These are phyloP conservation scores for Colletotrichum nymphaeae DNA, from an alignment of 2,329 filamentous ascomycete species.

Conservation along the genomic window DNA sequence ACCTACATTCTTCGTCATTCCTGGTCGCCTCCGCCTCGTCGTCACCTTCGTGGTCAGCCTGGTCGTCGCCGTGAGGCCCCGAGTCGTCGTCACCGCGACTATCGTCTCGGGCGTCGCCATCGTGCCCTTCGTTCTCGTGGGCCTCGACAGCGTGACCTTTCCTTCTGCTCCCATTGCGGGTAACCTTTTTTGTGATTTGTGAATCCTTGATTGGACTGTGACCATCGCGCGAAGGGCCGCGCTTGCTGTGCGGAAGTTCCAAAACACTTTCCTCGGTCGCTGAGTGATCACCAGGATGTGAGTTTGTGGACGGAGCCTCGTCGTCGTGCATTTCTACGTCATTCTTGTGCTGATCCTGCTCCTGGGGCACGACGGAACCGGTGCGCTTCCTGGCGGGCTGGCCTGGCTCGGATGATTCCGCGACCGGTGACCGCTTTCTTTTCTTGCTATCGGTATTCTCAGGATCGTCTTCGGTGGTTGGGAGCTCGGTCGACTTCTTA, in stretches of 20 bases:
- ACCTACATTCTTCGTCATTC: conserved; percentile 74
- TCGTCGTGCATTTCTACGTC: conserved; percentile 46
- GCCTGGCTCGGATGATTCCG: conserved; percentile 57
- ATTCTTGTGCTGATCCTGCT: conserved; percentile 47
- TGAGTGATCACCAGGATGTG: conserved; percentile 52
- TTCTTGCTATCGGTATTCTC: conserved; percentile 57
- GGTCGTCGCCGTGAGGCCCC: conserved; percentile 66
- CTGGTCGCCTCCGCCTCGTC: conserved; percentile 70
- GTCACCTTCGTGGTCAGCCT: conserved; percentile 65
- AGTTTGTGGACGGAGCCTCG: conserved; percentile 48
- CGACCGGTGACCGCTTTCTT: conserved; percentile 60
- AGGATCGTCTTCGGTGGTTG: conserved; percentile 46
- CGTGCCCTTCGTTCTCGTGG: conserved; percentile 39
- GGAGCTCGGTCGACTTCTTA: conserved; percentile 39
- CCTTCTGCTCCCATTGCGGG: conserved; percentile 53
- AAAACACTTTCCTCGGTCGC: conserved; percentile 60
- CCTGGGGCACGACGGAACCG: conserved; percentile 56
- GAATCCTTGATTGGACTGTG: conserved; percentile 39
- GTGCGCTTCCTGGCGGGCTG: conserved; percentile 66
- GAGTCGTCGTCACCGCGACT: conserved; percentile 53
- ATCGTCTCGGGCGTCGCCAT: conserved; percentile 42
- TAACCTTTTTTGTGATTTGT: conserved; percentile 52
- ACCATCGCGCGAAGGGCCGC: conserved; percentile 44
- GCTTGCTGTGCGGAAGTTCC: conserved; percentile 51
- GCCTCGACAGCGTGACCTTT: conserved; percentile 44